phyloP scores from a whole-genome alignment of 805 yeast species.

The Zygoascus flipseniorum region DNA sequence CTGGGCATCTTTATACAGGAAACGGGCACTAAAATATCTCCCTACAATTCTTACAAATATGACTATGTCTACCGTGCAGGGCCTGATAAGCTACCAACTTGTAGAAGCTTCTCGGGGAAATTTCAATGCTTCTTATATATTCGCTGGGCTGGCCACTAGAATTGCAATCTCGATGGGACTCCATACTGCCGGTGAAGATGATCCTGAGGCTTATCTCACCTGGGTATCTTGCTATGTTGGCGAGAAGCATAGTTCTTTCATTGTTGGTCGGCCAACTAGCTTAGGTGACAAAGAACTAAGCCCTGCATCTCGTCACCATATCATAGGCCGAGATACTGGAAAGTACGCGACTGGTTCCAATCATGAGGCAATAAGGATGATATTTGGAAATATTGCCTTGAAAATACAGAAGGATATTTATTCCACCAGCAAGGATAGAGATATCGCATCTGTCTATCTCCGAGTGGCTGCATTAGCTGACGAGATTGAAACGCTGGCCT shows the following conservation, averaged over 20 bases:
- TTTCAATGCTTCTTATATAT: background rate
- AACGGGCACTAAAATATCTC: background rate
- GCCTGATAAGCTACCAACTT: background rate
- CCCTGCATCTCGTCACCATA: background rate
- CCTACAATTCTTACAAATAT: slow-evolving; percentile 1
- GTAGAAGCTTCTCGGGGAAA: background rate
- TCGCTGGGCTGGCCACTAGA: slow-evolving; percentile 4
- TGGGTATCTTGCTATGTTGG: slow-evolving; percentile 3
- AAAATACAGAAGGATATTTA: slow-evolving; percentile 1
- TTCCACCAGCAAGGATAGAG: background rate
- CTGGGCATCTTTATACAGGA: slow-evolving; percentile 1
- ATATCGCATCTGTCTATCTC: background rate
- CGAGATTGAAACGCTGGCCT: slow-evolving; percentile 5
- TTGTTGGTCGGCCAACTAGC: slow-evolving; percentile 6
- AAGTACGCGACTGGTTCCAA: background rate
- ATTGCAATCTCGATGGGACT: slow-evolving; percentile 6
- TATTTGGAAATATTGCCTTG: slow-evolving; percentile 2
- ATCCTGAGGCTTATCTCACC: slow-evolving; percentile 1
- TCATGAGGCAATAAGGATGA: slow-evolving; percentile 3
- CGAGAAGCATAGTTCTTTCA: slow-evolving; percentile 7
- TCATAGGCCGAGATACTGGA: background rate
- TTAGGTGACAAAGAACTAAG: slow-evolving; percentile 1
- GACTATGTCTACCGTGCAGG: background rate
- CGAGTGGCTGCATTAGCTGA: background rate
- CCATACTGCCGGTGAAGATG: slow-evolving; percentile 4